Evolutionary conservation across 805 yeast species (phyloP).

Genomic region (Hagleromyces aurorensis): DNA sequence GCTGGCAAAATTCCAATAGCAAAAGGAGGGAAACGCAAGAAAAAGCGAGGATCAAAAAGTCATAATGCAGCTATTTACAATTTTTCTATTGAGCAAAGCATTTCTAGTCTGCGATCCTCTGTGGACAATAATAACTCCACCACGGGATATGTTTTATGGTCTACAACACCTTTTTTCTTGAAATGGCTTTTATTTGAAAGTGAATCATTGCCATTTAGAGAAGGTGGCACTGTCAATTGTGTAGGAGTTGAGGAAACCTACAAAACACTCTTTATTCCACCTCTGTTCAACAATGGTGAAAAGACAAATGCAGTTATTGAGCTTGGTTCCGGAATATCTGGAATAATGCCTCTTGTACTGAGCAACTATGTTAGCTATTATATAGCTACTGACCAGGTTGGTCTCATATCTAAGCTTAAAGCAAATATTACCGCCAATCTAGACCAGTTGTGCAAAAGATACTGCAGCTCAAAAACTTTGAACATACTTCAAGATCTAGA

Average conservation of each 20-base stretch:
- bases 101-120: slow-evolving; percentile 24
- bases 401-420: slow-evolving; percentile 23
- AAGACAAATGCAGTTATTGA: slow-evolving; percentile 19
- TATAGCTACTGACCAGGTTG: slow-evolving; percentile 29
- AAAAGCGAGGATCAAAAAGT: slow-evolving; percentile 2
- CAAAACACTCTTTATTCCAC: too few species aligned
- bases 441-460: slow-evolving; percentile 18
- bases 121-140: slow-evolving; percentile 30
- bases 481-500: slow-evolving; percentile 1
- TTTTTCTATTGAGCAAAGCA: slow-evolving; percentile 23
- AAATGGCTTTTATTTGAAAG: slow-evolving; percentile 27
- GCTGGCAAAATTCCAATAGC: slow-evolving; percentile 2
- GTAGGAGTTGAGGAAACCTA: too few species aligned
- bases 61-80: slow-evolving; percentile 12
- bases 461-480: slow-evolving; percentile 11
- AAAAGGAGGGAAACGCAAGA: slow-evolving; percentile 1
- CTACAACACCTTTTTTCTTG: slow-evolving; percentile 28
- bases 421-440: slow-evolving; percentile 22
- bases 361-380: slow-evolving; percentile 25
- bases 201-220: slow-evolving; percentile 13
- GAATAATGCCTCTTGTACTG: slow-evolving; percentile 22
- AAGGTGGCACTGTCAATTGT: slow-evolving; percentile 13
- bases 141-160: slow-evolving; percentile 33
- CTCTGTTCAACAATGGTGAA: slow-evolving; percentile 1
- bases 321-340: slow-evolving; percentile 30